Conservation (phyloP, 2,329 filamentous ascomycete genomes). For the Capronia coronata region DNA sequence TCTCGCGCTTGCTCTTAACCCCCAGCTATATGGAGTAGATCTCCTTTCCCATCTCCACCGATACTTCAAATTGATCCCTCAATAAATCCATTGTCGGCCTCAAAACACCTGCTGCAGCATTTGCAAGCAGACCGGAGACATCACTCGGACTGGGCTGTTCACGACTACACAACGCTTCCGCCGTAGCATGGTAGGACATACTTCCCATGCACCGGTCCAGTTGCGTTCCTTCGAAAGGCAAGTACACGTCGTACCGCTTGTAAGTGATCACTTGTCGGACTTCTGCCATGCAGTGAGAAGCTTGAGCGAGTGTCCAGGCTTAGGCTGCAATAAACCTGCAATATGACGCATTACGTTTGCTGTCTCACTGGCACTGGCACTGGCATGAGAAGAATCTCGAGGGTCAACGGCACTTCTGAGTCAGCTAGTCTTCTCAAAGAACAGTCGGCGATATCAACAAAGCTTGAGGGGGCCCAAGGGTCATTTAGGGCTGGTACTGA, state of each 20-base stretch:
- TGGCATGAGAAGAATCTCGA: background rate
- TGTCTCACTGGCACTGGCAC: too few relatives aligned
- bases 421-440: conserved; percentile 2
- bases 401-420: background rate
- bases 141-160: background rate
- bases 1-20: too few relatives aligned
- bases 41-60: background rate
- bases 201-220: background rate
- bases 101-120: background rate
- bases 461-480: conserved; percentile 1
- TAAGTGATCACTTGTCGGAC: conserved; percentile 17
- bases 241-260: conserved; percentile 19
- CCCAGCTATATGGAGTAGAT: background rate
- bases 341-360: conserved; percentile 14
- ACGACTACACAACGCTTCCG: background rate
- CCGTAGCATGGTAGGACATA: background rate
- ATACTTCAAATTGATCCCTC: too few relatives aligned
- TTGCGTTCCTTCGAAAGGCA: background rate
- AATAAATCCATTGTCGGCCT: too few relatives aligned
- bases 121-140: background rate
- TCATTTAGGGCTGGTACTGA: conserved; percentile 17
- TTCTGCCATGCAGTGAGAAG: conserved; percentile 2
- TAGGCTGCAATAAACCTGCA: conserved; percentile 24
- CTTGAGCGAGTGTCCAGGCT: conserved; percentile 7
- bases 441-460: conserved; percentile 1